phyloP scores from a whole-genome alignment of 140 eudicot genomes.

The Cichorium intybus region DNA sequence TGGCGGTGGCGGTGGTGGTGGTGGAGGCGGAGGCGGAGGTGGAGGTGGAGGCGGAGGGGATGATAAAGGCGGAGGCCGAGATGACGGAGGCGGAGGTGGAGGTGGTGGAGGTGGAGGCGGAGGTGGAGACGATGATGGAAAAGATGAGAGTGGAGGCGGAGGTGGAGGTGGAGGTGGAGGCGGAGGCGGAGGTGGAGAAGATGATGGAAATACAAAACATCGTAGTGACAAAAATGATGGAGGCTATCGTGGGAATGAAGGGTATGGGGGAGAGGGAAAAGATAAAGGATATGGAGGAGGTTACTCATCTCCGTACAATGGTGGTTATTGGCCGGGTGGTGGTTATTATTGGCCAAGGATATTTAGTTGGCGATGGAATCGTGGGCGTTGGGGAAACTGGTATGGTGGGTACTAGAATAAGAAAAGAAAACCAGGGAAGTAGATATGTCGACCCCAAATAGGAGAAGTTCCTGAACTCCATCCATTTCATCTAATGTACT shows the following conservation, averaged over 20 bases:
- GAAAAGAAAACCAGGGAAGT: slow-evolving; percentile 21
- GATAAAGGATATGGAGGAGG: background rate
- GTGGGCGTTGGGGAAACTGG: slow-evolving; percentile 6
- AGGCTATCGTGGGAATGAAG: background rate
- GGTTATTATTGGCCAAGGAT: slow-evolving; percentile 4
- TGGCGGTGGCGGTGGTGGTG: background rate
- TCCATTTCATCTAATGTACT: background rate
- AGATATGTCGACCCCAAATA: background rate
- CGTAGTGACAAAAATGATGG: background rate
- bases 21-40: too few species aligned
- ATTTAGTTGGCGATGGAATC: slow-evolving; percentile 5
- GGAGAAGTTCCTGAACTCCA: background rate
- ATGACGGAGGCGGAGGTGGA: background rate
- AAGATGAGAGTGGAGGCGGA: background rate
- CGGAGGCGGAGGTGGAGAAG: background rate
- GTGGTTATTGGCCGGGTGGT: slow-evolving; percentile 27
- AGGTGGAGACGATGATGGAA: too few species aligned
- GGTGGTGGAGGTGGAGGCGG: background rate
- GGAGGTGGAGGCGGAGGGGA: too few species aligned
- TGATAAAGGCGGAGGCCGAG: background rate
- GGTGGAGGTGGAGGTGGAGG: background rate
- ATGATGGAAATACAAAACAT: background rate
- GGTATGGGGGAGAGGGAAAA: slow-evolving; percentile 5
- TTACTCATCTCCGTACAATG: slow-evolving; percentile 16
- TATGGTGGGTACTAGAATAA: slow-evolving; percentile 3